Conservation (phyloP, 1,139 yeast genomes). For the Yamadazyma blattariae region DNA sequence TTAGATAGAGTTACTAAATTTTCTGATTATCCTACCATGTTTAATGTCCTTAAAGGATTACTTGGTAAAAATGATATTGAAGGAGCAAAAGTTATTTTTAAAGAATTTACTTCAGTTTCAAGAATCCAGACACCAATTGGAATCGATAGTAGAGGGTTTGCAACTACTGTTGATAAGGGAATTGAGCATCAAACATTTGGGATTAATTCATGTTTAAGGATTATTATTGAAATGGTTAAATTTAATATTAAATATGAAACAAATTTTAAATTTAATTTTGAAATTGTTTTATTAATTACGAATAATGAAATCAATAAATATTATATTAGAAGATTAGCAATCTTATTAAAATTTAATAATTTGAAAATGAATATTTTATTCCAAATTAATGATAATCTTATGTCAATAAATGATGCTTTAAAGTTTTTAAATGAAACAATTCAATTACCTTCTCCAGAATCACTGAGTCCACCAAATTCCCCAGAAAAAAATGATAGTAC, state of each 20-base stretch:
- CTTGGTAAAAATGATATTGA: neutral
- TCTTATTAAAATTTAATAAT: neutral
- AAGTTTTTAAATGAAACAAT: neutral
- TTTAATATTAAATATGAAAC: neutral
- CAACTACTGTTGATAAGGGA: neutral
- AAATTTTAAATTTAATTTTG: neutral
- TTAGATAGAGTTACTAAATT: too few species aligned
- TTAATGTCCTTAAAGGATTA: neutral
- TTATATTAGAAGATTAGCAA: neutral
- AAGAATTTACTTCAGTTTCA: neutral
- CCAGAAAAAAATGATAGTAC: too few species aligned
- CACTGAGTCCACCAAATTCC: too few species aligned
- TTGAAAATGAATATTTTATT: neutral
- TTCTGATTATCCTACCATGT: neutral
- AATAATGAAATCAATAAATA: neutral
- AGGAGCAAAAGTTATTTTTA: neutral
- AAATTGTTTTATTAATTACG: neutral
- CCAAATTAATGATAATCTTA: neutral
- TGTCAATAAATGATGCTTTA: neutral
- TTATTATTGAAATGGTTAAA: constrained; percentile 2
- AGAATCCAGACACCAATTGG: neutral
- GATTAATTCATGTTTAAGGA: neutral
- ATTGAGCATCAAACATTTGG: neutral
- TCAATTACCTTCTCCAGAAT: neutral
- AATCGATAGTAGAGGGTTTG: neutral